Conservation (phyloP, 108 stramenopile species). For the Cyclostephanos invisitatus region DNA sequence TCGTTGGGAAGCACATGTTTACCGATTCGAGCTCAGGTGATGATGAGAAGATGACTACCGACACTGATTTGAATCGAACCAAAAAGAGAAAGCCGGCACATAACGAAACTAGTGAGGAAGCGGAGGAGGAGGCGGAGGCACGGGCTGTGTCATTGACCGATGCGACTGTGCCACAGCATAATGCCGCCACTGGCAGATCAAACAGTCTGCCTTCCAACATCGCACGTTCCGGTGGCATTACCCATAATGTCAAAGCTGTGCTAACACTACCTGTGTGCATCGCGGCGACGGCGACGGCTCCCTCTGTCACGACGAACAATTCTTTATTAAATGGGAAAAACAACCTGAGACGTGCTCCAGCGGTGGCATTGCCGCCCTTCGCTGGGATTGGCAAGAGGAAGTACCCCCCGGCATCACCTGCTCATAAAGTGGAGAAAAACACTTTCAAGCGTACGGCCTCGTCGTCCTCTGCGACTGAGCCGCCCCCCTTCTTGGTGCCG, state of each 20-base stretch:
- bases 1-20: slow-evolving; percentile 59
- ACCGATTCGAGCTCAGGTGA: slow-evolving; percentile 75
- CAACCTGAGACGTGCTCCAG: slow-evolving; percentile 64
- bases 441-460: not conserved
- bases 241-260: slow-evolving; percentile 62
- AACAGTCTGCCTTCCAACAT: slow-evolving; percentile 63
- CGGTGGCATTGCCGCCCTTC: slow-evolving; percentile 77
- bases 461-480: not conserved
- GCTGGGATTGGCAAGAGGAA: slow-evolving; percentile 70
- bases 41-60: slow-evolving; percentile 43
- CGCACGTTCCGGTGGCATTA: slow-evolving; percentile 75
- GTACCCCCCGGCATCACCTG: not conserved
- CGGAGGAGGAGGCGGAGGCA: slow-evolving; percentile 14
- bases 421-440: not conserved
- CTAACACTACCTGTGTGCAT: not conserved
- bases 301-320: not conserved
- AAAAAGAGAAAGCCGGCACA: slow-evolving; percentile 48
- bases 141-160: not conserved
- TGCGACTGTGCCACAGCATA: slow-evolving; percentile 3
- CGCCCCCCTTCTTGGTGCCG: not conserved
- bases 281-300: not conserved
- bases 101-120: not conserved
- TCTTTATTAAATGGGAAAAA: slow-evolving; percentile 38
- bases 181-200: not conserved
- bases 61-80: slow-evolving; percentile 20